These are phyloP conservation scores for Endothia cerciana DNA, from an alignment of 2,329 filamentous ascomycete genomes.

Conservation along the genomic window DNA sequence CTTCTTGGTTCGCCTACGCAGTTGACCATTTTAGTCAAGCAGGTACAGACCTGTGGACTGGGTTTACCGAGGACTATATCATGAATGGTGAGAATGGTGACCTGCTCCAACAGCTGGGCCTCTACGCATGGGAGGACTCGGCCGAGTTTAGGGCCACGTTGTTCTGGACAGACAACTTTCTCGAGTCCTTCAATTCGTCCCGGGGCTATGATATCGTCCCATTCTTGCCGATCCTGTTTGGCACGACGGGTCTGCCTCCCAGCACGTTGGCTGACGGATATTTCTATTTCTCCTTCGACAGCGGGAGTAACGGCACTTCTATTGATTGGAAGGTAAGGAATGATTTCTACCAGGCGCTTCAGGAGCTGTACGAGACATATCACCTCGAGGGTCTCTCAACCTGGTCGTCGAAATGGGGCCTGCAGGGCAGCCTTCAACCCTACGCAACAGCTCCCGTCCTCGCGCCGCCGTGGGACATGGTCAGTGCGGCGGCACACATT, in stretches of 20 bases:
- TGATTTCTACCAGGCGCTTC: constrained; percentile 21
- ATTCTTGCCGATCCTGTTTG: constrained; percentile 19
- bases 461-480: constrained; percentile 22
- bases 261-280: constrained; percentile 16
- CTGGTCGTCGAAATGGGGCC: constrained; percentile 16
- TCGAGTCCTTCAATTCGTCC: constrained; percentile 16
- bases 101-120: constrained; percentile 12
- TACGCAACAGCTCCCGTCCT: constrained; percentile 19
- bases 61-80: constrained; percentile 19
- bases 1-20: constrained; percentile 21
- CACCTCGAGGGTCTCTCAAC: constrained; percentile 15
- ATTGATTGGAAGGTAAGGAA: constrained; percentile 22
- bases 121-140: constrained; percentile 22
- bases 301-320: neutral
- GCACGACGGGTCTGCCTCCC: constrained; percentile 15
- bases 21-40: constrained; percentile 23
- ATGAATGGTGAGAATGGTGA: constrained; percentile 23
- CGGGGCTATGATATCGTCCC: constrained; percentile 17
- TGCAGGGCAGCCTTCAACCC: constrained; percentile 20
- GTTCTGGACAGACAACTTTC: constrained; percentile 22
- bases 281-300: constrained; percentile 15
- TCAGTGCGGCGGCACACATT: constrained; percentile 21
- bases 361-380: constrained; percentile 21
- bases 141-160: constrained; percentile 21
- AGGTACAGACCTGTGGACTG: constrained; percentile 17